A percentile compares a stretch with the other conserved stretches of the same genome.
These are phyloP conservation scores for Fagopyrum tataricum DNA, from an alignment of 148 eudicot species.

Conservation along the genomic window DNA sequence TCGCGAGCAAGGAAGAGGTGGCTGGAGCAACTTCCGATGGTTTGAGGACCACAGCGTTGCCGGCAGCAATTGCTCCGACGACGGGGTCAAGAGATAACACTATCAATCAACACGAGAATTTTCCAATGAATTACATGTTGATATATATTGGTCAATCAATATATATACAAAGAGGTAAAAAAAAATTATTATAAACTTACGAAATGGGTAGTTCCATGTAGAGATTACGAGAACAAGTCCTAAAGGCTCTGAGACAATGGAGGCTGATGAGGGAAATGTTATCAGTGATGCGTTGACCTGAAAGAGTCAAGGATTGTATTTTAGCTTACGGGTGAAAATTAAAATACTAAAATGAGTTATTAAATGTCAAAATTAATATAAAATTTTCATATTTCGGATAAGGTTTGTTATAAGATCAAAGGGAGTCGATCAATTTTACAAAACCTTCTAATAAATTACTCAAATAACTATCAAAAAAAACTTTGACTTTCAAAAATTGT, in stretches of 20 bases:
- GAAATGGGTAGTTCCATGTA: constrained; percentile 82
- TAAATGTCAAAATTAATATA: no score
- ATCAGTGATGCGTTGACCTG: constrained; percentile 50
- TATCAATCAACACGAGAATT: background rate
- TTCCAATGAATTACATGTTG: background rate
- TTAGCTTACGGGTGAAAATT: background rate
- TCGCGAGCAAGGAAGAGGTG: constrained; percentile 55
- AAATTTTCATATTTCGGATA: no score
- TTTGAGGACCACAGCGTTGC: constrained; percentile 79
- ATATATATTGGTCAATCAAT: background rate
- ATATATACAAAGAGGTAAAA: background rate
- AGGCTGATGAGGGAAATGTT: constrained; percentile 57
- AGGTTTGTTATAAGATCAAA: no score
- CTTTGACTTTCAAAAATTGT: no score
- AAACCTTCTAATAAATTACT: no score
- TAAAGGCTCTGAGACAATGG: constrained; percentile 58
- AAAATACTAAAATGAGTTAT: no score
- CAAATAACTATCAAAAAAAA: no score
- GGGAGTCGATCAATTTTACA: no score
- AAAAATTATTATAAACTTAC: constrained; percentile 32
- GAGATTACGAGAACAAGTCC: constrained; percentile 68
- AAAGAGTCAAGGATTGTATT: background rate
- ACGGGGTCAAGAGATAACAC: constrained; percentile 82
- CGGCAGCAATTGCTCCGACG: constrained; percentile 87
- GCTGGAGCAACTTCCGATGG: constrained; percentile 90